Conservation (phyloP, 148 eudicot species). For the Beta vulgaris region DNA sequence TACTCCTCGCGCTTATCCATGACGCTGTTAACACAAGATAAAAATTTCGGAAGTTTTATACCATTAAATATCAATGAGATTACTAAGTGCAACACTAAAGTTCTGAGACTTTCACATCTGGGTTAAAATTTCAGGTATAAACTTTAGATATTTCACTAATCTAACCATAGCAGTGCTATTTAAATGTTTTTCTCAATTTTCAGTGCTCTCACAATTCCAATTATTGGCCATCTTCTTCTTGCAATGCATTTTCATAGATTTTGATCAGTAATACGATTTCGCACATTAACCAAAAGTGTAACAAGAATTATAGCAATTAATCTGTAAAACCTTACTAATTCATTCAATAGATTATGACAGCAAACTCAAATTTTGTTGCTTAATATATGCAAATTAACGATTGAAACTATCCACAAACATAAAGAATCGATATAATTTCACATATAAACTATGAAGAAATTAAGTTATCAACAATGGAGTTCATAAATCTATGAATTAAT, state of each 20-base stretch:
- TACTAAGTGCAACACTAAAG: background rate
- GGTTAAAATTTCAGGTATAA: background rate
- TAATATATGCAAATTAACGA: background rate
- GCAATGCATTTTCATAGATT: background rate
- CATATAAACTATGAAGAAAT: background rate
- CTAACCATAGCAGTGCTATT: background rate
- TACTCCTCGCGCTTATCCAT: background rate
- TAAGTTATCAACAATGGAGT: background rate
- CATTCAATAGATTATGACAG: too few relatives aligned
- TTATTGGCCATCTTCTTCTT: too few relatives aligned
- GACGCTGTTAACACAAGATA: background rate
- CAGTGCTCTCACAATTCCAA: too few relatives aligned
- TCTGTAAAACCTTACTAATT: too few relatives aligned
- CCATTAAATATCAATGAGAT: background rate
- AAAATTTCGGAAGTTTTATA: background rate
- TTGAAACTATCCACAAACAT: background rate
- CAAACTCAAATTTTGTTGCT: too few relatives aligned
- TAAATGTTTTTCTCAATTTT: too few relatives aligned
- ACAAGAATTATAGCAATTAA: background rate
- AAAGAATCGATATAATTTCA: background rate
- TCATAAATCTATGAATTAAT: background rate
- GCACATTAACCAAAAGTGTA: background rate
- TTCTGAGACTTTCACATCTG: background rate
- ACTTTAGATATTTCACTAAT: background rate
- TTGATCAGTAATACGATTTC: too few relatives aligned